phyloP scores from a whole-genome alignment of 1,139 yeast genomes.

The Debaryomyces singareniensis region DNA sequence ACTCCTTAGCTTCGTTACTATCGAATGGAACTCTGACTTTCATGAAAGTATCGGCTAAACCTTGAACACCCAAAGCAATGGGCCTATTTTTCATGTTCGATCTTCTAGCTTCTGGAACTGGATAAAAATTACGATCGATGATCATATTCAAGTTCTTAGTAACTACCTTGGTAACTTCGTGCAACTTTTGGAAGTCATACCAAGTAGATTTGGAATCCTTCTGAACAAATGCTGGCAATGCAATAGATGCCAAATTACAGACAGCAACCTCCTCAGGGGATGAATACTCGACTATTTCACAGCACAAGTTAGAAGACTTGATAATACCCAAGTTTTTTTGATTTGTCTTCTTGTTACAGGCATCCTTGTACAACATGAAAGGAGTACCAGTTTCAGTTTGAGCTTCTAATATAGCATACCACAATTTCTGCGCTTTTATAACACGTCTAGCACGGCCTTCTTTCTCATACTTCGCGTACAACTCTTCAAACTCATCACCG shows the following conservation, averaged over 20 bases:
- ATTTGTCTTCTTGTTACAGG: slow-evolving; percentile 48
- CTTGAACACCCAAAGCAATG: slow-evolving; percentile 59
- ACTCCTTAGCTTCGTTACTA: slow-evolving; percentile 48
- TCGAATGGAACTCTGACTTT: slow-evolving; percentile 51
- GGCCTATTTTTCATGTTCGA: slow-evolving; percentile 57
- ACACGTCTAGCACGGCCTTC: slow-evolving; percentile 32
- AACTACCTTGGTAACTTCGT: slow-evolving; percentile 47
- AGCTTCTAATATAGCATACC: slow-evolving; percentile 48
- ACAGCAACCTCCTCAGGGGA: slow-evolving; percentile 52
- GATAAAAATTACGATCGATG: slow-evolving; percentile 52
- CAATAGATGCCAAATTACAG: slow-evolving; percentile 49
- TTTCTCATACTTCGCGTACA: slow-evolving; percentile 41
- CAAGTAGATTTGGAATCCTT: slow-evolving; percentile 30
- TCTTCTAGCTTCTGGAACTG: slow-evolving; percentile 45
- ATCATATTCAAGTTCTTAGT: slow-evolving; percentile 50
- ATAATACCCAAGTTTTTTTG: slow-evolving; percentile 52
- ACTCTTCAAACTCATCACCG: slow-evolving; percentile 42
- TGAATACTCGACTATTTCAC: slow-evolving; percentile 52
- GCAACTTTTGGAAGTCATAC: slow-evolving; percentile 51
- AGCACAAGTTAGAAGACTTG: slow-evolving; percentile 53
- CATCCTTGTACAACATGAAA: slow-evolving; percentile 51
- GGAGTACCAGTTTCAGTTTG: slow-evolving; percentile 61
- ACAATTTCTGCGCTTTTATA: slow-evolving; percentile 46
- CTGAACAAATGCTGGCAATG: slow-evolving; percentile 61
- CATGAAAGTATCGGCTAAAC: slow-evolving; percentile 56